These are phyloP conservation scores for Xylaria sp. DNA, from an alignment of 495 filamentous ascomycete genomes.

Conservation along the genomic window DNA sequence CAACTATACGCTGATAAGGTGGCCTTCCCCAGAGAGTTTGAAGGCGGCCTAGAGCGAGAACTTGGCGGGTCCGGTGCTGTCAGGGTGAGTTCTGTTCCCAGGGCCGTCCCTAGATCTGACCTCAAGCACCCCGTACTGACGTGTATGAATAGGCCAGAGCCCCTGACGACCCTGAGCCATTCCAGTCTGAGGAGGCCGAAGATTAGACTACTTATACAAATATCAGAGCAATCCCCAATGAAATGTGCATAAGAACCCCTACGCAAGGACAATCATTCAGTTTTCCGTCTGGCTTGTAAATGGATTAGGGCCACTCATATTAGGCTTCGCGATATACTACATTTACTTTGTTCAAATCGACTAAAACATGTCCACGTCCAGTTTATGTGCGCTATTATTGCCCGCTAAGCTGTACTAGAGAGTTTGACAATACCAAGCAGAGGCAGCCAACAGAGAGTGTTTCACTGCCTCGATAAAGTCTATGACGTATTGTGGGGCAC, in stretches of 20 bases:
- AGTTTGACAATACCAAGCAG: background rate
- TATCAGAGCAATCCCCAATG: constrained; percentile 16
- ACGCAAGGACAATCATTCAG: background rate
- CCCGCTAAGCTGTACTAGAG: background rate
- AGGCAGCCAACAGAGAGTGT: background rate
- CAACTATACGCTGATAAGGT: constrained; percentile 85
- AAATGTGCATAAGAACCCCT: constrained; percentile 1
- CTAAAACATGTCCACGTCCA: background rate
- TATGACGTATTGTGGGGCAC: background rate
- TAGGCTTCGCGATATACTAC: constrained; percentile 14
- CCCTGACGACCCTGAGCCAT: constrained; percentile 53
- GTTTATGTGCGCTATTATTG: background rate
- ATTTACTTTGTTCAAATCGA: constrained; percentile 4
- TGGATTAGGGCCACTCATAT: background rate
- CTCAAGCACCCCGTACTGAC: constrained; percentile 13
- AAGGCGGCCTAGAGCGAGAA: constrained; percentile 83
- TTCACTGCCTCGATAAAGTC: background rate
- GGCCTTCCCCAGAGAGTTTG: constrained; percentile 77
- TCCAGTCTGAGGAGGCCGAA: constrained; percentile 33
- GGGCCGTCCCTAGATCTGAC: background rate
- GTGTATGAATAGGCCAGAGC: constrained; percentile 47
- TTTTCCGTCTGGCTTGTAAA: background rate
- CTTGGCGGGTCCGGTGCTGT: constrained; percentile 72
- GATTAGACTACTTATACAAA: constrained; percentile 30
- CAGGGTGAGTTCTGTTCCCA: constrained; percentile 47